Evolutionary conservation across 257 asterid genomes (phyloP), one percentile per base, ranked within the genome.

Genomic region (Lavandula angustifolia): DNA sequence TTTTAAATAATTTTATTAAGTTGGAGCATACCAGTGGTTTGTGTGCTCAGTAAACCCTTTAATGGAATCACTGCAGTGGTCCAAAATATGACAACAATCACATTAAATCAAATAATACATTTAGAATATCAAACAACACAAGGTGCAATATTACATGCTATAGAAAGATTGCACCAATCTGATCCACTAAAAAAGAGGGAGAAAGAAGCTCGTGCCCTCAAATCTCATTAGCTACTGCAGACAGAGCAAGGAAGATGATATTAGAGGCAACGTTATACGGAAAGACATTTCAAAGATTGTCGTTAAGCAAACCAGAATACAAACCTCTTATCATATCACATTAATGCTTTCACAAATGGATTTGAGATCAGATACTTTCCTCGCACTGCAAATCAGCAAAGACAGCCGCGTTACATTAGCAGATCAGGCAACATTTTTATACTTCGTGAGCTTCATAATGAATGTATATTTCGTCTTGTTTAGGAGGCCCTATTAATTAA

Each of bases 351-450:
- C 94, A 47, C 86, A 47, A 33, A 91, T 66, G 4, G 84, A 72
- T 18, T 73, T 75, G 81, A 84, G 66, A 66, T 91, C 91, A 7
- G 82, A 52, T 16, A 70, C 86, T 79, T 71, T 80, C 80, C 77
- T 68, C 79, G 86, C 78, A 48, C 98, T 88, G 94, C 74, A 76
- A 41, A 32, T 75, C 9, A 58, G 27, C 68, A 48, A 27, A 71
- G 69, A 57, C 27, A 67, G 41, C 32, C 12, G 34, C 55, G 5
- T 56, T 51, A 22, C 17, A 35, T 63, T 55, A 31, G 54, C 13
- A 9, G 12, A 55, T 32, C 54, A 9, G 11, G 43, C 27, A 13
- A 9, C 37, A 53, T 46, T 17, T 71, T 22, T 2, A 22, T 22
- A 22, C 27, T 22, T 22, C 29, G 16, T 47, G 55, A 68, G 48